These are phyloP conservation scores for Zymoseptoria crescenta DNA, from an alignment of 2,329 filamentous ascomycete species.

Conservation along the genomic window DNA sequence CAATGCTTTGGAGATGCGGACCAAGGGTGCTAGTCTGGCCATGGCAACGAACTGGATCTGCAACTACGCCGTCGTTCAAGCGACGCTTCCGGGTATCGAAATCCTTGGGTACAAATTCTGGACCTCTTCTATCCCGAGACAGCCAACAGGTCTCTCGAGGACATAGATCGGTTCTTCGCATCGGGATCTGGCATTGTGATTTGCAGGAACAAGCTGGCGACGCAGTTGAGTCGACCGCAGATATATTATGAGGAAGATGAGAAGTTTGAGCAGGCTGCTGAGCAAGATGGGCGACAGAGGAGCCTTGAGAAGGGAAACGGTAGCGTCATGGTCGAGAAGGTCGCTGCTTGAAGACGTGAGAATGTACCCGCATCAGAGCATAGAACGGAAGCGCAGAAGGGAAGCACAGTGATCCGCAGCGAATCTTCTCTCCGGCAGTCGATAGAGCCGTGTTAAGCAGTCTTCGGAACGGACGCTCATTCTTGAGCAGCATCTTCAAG, in stretches of 20 bases:
- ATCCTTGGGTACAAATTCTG: constrained; percentile 47
- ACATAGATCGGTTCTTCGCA: constrained; percentile 30
- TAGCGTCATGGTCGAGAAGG: constrained; percentile 20
- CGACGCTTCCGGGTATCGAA: constrained; percentile 27
- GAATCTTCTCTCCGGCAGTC: neutral
- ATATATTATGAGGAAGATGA: constrained; percentile 18
- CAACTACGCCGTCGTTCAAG: constrained; percentile 25
- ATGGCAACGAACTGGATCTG: constrained; percentile 48
- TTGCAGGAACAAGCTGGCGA: constrained; percentile 14
- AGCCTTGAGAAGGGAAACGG: constrained; percentile 5
- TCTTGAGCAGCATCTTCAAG: neutral
- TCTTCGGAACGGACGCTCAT: neutral
- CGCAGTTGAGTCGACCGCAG: constrained; percentile 14
- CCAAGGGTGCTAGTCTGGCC: constrained; percentile 25
- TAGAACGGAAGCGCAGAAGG: neutral
- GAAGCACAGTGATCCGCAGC: neutral
- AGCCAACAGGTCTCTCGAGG: constrained; percentile 39
- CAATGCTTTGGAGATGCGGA: constrained; percentile 21
- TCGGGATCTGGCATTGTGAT: constrained; percentile 16
- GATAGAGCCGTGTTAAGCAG: neutral
- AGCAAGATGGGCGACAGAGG: constrained; percentile 4
- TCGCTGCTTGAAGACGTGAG: neutral
- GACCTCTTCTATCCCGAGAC: constrained; percentile 49
- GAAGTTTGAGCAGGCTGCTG: constrained; percentile 9
- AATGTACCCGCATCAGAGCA: neutral